phyloP scores from a whole-genome alignment of 305 asterid genomes.

The Striga hermonthica region DNA sequence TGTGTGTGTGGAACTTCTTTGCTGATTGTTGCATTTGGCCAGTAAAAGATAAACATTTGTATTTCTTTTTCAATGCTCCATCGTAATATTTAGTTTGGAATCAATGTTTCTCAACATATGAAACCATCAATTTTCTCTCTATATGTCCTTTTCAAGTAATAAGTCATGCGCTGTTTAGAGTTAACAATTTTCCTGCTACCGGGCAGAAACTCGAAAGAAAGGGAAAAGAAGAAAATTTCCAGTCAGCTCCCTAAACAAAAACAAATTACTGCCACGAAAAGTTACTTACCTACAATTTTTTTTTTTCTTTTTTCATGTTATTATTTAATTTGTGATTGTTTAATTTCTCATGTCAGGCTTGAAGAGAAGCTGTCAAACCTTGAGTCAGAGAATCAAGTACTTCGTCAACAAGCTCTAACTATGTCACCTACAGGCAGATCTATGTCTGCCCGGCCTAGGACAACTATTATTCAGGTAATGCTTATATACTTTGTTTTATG shows the following conservation, averaged over 20 bases:
- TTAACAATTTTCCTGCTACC: conserved; percentile 8
- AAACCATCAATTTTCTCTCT: conserved; percentile 10
- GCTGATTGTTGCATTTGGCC: conserved; percentile 23
- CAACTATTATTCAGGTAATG: conserved; percentile 64
- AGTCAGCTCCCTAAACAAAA: conserved; percentile 14
- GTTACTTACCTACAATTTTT: conserved; percentile 20
- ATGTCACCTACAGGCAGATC: conserved; percentile 95
- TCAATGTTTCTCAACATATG: background rate
- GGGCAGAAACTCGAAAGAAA: background rate
- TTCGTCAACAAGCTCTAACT: conserved; percentile 94
- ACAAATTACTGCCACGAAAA: conserved; percentile 22
- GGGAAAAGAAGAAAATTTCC: conserved; percentile 4
- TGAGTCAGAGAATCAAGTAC: conserved; percentile 98
- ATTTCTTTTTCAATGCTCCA: background rate
- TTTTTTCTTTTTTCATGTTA: background rate
- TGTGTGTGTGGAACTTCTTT: conserved; percentile 12
- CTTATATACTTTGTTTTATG: conserved; percentile 21
- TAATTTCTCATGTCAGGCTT: conserved; percentile 54
- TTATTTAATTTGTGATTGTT: conserved; percentile 26
- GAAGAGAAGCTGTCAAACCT: conserved; percentile 91
- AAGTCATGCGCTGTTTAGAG: conserved; percentile 10
- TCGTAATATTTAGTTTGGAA: conserved; percentile 11
- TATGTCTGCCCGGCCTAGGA: conserved; percentile 75
- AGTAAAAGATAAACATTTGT: background rate
- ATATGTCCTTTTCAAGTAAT: background rate